These are phyloP conservation scores for Pisolithus microcarpus DNA, from an alignment of 768 basidiomycete genomes.

Conservation along the genomic window DNA sequence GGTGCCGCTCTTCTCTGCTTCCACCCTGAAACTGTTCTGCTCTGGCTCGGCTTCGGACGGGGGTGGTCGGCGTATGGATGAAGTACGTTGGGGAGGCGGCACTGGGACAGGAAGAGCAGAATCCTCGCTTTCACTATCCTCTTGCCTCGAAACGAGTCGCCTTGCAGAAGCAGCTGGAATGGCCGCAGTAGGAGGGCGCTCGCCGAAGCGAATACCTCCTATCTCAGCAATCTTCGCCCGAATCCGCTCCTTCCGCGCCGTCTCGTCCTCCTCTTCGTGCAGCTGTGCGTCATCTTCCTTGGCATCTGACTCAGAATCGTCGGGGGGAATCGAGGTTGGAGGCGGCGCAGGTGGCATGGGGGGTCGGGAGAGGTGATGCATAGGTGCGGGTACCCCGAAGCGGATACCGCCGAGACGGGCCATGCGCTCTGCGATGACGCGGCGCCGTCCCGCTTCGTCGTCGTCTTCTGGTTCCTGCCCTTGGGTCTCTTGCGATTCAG, in stretches of 20 bases:
- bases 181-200: slow-evolving; percentile 33
- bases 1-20: slow-evolving; percentile 66
- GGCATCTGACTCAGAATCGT: slow-evolving; percentile 17
- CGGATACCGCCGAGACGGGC: slow-evolving; percentile 83
- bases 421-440: slow-evolving; percentile 90
- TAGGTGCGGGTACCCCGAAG: slow-evolving; percentile 60
- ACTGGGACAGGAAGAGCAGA: slow-evolving; percentile 21
- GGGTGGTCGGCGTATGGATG: slow-evolving; percentile 28
- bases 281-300: slow-evolving; percentile 19
- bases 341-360: slow-evolving; percentile 32
- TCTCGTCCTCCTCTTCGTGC: slow-evolving; percentile 44
- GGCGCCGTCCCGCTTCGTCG: slow-evolving; percentile 46
- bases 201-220: slow-evolving; percentile 53
- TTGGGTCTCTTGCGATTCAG: neutral
- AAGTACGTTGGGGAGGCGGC: slow-evolving; percentile 25
- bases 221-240: slow-evolving; percentile 46
- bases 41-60: slow-evolving; percentile 9
- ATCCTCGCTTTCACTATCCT: slow-evolving; percentile 27
- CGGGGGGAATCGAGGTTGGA: slow-evolving; percentile 26
- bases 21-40: slow-evolving; percentile 35
- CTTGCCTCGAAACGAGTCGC: slow-evolving; percentile 12
- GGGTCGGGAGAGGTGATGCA: slow-evolving; percentile 30
- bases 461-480: slow-evolving; percentile 24
- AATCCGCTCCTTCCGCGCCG: slow-evolving; percentile 47
- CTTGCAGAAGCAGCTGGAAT: slow-evolving; percentile 12